These are phyloP conservation scores for Solanum sparsipilum DNA, from an alignment of 257 asterid species.

Conservation along the genomic window DNA sequence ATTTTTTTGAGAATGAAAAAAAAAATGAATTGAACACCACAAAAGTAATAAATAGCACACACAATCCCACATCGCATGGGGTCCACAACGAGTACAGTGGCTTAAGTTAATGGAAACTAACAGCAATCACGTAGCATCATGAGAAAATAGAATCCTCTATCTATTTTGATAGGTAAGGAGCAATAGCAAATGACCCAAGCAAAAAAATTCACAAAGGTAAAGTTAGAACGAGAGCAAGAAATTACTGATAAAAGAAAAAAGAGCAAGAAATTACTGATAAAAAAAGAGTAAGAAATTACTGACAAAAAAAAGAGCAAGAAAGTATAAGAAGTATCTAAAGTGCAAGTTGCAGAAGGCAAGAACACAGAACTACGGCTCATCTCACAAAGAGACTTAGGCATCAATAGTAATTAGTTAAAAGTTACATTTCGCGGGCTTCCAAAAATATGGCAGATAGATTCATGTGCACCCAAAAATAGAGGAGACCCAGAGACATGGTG, in stretches of 20 bases:
- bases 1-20: background rate
- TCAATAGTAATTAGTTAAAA: background rate
- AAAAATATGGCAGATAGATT: background rate
- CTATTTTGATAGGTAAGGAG: background rate
- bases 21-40: background rate
- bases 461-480: background rate
- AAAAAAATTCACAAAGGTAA: background rate
- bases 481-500: background rate
- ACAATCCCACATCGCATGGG: background rate
- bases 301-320: background rate
- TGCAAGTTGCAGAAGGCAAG: background rate
- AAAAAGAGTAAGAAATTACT: background rate
- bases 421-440: background rate
- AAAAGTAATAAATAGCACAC: background rate
- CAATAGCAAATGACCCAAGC: background rate
- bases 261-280: background rate
- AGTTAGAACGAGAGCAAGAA: background rate
- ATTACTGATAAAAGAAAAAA: background rate
- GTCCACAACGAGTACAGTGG: background rate
- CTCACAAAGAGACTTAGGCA: background rate
- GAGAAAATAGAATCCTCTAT: background rate
- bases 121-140: background rate
- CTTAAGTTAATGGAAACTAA: background rate
- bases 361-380: background rate
- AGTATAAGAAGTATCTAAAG: background rate